Conservation (phyloP, 1,284 basidiomycete species). For the Melampsora americana region DNA sequence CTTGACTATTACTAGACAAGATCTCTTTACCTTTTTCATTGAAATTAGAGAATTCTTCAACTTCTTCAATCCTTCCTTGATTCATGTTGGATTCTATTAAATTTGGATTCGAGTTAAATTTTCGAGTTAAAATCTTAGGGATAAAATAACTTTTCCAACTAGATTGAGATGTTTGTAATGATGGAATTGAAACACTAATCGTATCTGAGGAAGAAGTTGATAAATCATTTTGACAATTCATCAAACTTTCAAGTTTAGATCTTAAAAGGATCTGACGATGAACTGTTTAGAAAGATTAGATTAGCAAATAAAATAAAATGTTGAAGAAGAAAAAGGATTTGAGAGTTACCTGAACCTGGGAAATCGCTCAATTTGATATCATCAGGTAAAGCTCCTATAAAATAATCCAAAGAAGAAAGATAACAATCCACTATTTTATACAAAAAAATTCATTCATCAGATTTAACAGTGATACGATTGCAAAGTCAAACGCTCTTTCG, state of each 20-base stretch:
- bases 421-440: background rate
- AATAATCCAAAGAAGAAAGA: slow-evolving; percentile 2
- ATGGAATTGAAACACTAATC: background rate
- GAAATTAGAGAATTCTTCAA: no score
- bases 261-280: background rate
- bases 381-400: background rate
- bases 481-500: no score
- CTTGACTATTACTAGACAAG: no score
- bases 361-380: background rate
- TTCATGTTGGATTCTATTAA: no score
- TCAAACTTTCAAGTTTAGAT: background rate
- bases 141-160: no score
- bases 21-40: no score
- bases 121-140: no score
- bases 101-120: no score
- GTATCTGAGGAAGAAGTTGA: background rate
- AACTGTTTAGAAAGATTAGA: background rate
- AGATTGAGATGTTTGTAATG: no score
- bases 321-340: background rate
- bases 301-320: background rate
- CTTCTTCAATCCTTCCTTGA: no score
- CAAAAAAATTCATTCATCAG: background rate
- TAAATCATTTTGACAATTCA: no score
- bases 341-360: slow-evolving; percentile 1
- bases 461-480: no score